Percentiles rank a stretch among this genome's conserved stretches.
These are phyloP conservation scores for Melaleuca quinquenervia DNA, from an alignment of 345 rosid genomes.

Conservation along the genomic window DNA sequence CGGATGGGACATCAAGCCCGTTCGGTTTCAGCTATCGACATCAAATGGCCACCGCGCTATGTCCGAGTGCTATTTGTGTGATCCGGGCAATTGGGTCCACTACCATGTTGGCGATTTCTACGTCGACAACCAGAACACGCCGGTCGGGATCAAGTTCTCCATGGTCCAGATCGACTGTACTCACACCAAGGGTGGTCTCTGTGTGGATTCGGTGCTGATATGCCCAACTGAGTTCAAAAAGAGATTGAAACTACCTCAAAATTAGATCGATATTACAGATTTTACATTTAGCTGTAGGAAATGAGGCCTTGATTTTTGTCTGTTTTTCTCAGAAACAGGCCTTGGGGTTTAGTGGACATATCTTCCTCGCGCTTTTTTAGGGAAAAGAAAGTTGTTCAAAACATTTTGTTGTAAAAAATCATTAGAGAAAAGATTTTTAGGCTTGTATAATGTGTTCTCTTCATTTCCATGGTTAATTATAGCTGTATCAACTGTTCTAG, in stretches of 20 bases:
- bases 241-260: background rate
- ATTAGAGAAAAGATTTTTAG: background rate
- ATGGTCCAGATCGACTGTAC: constrained; percentile 96
- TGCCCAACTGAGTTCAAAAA: constrained; percentile 37
- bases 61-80: constrained; percentile 43
- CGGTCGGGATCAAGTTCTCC: constrained; percentile 53
- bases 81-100: constrained; percentile 60
- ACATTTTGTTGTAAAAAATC: background rate
- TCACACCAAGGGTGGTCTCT: constrained; percentile 91
- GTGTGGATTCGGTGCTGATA: constrained; percentile 64
- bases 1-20: constrained; percentile 86
- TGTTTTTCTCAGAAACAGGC: background rate
- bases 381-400: background rate
- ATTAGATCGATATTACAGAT: background rate
- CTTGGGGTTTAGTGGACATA: background rate
- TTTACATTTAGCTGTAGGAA: background rate
- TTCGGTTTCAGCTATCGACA: constrained; percentile 61
- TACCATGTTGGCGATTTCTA: constrained; percentile 70
- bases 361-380: background rate
- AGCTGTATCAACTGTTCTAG: background rate
- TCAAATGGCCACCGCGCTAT: constrained; percentile 48
- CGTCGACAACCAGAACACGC: constrained; percentile 22
- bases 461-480: background rate
- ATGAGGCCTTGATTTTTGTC: background rate
- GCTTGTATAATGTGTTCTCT: background rate